These are phyloP conservation scores for Xanthoceras sorbifolium DNA, from an alignment of 345 rosid genomes.

Conservation along the genomic window DNA sequence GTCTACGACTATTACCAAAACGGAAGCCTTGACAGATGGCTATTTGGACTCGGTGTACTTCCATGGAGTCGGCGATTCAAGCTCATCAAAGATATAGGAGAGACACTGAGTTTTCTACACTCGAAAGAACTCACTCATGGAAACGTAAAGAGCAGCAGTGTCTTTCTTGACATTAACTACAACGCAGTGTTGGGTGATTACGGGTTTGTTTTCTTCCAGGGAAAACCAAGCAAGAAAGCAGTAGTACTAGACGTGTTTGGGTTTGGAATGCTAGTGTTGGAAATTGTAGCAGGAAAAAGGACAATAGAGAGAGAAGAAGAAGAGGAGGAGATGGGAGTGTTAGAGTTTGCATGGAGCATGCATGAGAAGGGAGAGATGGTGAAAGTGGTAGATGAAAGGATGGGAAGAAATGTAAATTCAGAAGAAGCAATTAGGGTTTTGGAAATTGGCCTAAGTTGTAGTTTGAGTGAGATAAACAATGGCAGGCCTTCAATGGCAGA, in stretches of 20 bases:
- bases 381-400: constrained; percentile 11
- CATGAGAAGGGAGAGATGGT: constrained; percentile 22
- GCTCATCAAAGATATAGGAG: constrained; percentile 16
- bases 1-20: constrained; percentile 23
- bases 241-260: constrained; percentile 22
- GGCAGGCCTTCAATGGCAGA: constrained; percentile 26
- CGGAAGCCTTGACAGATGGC: constrained; percentile 31
- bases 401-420: background rate
- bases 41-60: constrained; percentile 21
- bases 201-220: constrained; percentile 10
- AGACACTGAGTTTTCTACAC: constrained; percentile 24
- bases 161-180: constrained; percentile 15
- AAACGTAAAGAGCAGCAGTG: constrained; percentile 14
- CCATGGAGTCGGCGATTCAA: constrained; percentile 25
- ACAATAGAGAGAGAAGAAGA: background rate
- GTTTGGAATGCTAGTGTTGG: constrained; percentile 25
- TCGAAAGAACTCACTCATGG: constrained; percentile 24
- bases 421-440: constrained; percentile 21
- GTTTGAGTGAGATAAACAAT: constrained; percentile 1
- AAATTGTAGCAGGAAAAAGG: constrained; percentile 25
- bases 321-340: background rate
- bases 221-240: background rate
- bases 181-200: constrained; percentile 23
- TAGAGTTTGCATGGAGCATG: constrained; percentile 29
- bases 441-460: constrained; percentile 21